A percentile compares a stretch with the other conserved stretches of the same genome.
These are phyloP conservation scores for Tylopilus intermedius DNA, from an alignment of 768 basidiomycete genomes.

Conservation along the genomic window DNA sequence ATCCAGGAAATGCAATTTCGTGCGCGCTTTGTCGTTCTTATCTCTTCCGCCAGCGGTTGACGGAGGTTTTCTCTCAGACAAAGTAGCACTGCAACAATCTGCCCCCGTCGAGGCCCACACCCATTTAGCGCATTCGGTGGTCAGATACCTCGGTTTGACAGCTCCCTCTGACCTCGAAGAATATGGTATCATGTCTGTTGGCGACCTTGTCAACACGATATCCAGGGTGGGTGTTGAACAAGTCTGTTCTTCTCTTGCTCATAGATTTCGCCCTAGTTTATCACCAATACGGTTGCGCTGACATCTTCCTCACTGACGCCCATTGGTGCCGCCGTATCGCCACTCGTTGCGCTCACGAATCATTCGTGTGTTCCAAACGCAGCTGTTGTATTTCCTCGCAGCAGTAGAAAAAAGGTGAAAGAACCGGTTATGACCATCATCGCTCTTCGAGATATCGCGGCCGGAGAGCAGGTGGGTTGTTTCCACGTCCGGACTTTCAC, in stretches of 20 bases:
- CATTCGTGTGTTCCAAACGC: slow-evolving; percentile 89
- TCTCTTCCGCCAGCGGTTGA: background rate
- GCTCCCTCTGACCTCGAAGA: slow-evolving; percentile 55
- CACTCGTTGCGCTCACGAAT: slow-evolving; percentile 74
- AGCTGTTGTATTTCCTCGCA: slow-evolving; percentile 82
- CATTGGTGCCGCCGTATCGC: slow-evolving; percentile 81
- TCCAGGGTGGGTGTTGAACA: slow-evolving; percentile 51
- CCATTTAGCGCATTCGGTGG: slow-evolving; percentile 68
- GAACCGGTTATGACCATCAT: slow-evolving; percentile 72
- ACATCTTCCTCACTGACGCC: slow-evolving; percentile 74
- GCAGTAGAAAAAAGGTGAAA: slow-evolving; percentile 30
- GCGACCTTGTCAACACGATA: slow-evolving; percentile 63
- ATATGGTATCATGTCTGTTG: slow-evolving; percentile 52
- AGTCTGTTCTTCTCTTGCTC: slow-evolving; percentile 1
- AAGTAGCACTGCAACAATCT: slow-evolving; percentile 43
- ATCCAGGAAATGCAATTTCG: slow-evolving; percentile 73
- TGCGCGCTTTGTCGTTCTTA: slow-evolving; percentile 34
- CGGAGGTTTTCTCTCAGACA: slow-evolving; percentile 40
- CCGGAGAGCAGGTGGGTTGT: slow-evolving; percentile 62
- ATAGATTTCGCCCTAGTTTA: slow-evolving; percentile 51
- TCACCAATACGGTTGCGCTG: slow-evolving; percentile 86
- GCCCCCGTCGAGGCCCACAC: slow-evolving; percentile 53
- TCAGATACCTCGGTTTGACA: slow-evolving; percentile 60
- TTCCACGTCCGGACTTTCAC: background rate
- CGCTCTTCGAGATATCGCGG: slow-evolving; percentile 57